A percentile compares a stretch with the other conserved stretches of the same genome.
phyloP scores from a whole-genome alignment of 192 early-diverging fungal genomes.

The Podila epigama region DNA sequence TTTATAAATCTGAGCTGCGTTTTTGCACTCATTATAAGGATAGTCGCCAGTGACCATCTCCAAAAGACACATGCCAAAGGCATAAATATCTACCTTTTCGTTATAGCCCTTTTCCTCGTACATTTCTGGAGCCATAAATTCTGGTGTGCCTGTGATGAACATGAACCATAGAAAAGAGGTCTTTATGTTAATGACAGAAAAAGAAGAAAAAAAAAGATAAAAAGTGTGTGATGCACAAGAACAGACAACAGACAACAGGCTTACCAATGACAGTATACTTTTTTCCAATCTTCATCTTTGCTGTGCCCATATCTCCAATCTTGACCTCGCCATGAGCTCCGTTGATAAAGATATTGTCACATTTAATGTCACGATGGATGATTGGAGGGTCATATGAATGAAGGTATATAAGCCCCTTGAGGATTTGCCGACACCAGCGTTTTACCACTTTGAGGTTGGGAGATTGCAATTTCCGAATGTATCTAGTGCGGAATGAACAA shows the following conservation, averaged over 20 bases:
- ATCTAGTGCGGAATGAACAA: slow-evolving; percentile 36
- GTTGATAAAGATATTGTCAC: slow-evolving; percentile 89
- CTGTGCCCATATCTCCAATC: slow-evolving; percentile 87
- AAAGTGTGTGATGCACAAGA: not conserved
- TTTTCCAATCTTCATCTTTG: slow-evolving; percentile 86
- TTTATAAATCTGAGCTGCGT: slow-evolving; percentile 81
- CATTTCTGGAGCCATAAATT: slow-evolving; percentile 89
- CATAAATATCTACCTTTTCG: slow-evolving; percentile 87
- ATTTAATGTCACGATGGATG: slow-evolving; percentile 86
- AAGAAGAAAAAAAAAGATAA: not conserved
- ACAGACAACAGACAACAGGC: not conserved
- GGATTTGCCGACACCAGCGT: slow-evolving; percentile 79
- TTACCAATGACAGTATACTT: slow-evolving; percentile 85
- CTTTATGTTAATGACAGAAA: not conserved
- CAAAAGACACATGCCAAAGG: slow-evolving; percentile 83
- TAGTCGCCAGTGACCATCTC: slow-evolving; percentile 90
- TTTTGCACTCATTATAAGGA: slow-evolving; percentile 83
- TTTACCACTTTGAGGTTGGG: slow-evolving; percentile 81
- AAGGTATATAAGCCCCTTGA: slow-evolving; percentile 79
- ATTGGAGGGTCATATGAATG: slow-evolving; percentile 82
- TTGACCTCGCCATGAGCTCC: slow-evolving; percentile 85
- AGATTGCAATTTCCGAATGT: slow-evolving; percentile 73
- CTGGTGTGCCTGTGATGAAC: slow-evolving; percentile 61
- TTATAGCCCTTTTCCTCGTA: slow-evolving; percentile 85
- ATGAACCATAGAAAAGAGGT: not conserved